Evolutionary conservation across 257 asterid genomes (phyloP).

Genomic region (Fraxinus cuspidata): DNA sequence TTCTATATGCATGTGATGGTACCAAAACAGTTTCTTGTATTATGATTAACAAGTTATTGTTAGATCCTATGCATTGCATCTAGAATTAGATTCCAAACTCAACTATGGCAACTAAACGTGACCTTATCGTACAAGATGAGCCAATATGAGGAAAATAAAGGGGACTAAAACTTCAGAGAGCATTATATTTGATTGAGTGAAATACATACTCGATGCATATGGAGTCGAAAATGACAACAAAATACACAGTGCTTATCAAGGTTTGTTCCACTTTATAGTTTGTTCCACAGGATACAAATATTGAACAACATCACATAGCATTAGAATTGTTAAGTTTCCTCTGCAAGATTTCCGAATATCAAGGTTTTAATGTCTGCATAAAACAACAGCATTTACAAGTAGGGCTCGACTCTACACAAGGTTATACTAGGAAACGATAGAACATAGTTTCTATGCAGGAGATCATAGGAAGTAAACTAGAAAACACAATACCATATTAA

Average conservation of each 20-base stretch:
- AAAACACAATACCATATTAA: not conserved
- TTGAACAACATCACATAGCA: not conserved
- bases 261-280: not conserved
- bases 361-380: not conserved
- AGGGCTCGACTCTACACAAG: slow-evolving; percentile 34
- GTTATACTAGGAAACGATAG: slow-evolving; percentile 36
- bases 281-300: not conserved
- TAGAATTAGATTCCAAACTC: not conserved
- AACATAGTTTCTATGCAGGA: slow-evolving; percentile 13
- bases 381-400: slow-evolving; percentile 48
- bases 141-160: not conserved
- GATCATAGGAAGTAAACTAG: not conserved
- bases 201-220: not conserved
- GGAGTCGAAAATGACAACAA: not conserved
- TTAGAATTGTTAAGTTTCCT: not conserved
- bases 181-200: not conserved
- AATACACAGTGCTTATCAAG: not conserved
- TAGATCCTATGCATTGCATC: too few species aligned
- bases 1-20: too few species aligned
- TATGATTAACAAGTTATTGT: not conserved
- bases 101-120: not conserved
- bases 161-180: not conserved
- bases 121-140: not conserved
- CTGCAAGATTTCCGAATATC: not conserved
- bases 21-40: too few species aligned